These are phyloP conservation scores for Clarireedia hainanense DNA, from an alignment of 2,329 filamentous ascomycete species.

Conservation along the genomic window DNA sequence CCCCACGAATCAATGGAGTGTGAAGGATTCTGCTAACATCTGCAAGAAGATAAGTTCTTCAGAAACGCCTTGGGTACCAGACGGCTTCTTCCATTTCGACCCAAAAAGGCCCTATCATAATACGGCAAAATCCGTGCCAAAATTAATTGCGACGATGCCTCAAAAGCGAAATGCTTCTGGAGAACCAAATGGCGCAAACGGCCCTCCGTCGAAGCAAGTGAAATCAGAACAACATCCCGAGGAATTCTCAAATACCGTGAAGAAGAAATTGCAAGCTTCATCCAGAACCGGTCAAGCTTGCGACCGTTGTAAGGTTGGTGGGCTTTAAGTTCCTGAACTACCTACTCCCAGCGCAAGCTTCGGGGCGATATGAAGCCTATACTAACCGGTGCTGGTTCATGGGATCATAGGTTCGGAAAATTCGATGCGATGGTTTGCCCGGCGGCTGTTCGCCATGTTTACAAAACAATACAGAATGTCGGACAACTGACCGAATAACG, in stretches of 20 bases:
- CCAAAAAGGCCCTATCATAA: constrained; percentile 1
- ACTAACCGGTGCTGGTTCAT: constrained; percentile 9
- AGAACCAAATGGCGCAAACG: constrained; percentile 15
- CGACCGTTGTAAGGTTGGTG: constrained; percentile 73
- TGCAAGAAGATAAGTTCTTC: constrained; percentile 3
- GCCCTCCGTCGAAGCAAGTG: constrained; percentile 18
- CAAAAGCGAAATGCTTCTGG: constrained; percentile 17
- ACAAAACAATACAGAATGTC: constrained; percentile 66
- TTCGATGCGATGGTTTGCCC: constrained; percentile 73
- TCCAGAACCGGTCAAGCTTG: constrained; percentile 74
- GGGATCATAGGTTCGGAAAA: constrained; percentile 62
- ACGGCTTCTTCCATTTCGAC: constrained; percentile 21
- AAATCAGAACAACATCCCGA: constrained; percentile 27
- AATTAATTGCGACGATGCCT: constrained; percentile 5
- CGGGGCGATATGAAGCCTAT: neutral
- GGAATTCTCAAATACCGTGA: constrained; percentile 35
- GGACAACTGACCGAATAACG: constrained; percentile 80
- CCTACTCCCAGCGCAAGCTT: no score
- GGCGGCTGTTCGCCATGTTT: constrained; percentile 78
- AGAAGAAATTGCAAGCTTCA: constrained; percentile 45
- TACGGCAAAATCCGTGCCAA: constrained; percentile 7
- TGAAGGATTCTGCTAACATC: neutral
- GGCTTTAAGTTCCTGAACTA: no score
- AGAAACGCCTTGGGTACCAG: constrained; percentile 12
- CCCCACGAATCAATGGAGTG: no score